Base-by-base conservation (phyloP, 306 rosid genomes). In the Prinsepia uniflora region DNA sequence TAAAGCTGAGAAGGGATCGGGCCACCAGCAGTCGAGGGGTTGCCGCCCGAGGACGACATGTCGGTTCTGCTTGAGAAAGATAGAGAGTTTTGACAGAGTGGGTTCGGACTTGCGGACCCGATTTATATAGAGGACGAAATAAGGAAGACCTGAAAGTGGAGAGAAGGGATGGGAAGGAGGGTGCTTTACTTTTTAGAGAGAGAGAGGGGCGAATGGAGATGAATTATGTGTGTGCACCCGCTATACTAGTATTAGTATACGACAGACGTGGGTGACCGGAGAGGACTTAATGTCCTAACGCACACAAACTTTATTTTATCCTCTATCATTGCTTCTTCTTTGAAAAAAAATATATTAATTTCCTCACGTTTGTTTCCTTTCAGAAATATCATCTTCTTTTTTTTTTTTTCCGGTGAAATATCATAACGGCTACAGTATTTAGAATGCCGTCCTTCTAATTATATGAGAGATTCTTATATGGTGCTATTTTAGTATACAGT, bases 11-110 rank as follows among this genome's bases (percentile, higher is more conserved):
- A 76, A 12, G 71, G 81, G 20, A 65, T 55, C 56, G 80, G 55
- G 68, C 68, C 68, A 10, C 24, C 73, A 43, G 34, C 78, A 18
- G 52, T 77, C 70, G 63, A 86, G 71, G 75, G 69, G 66, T 67
- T 74, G 54, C 80, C 91, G 56, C 81, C 89, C 77, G 85, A 78
- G 13, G 84, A 79, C 80, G 98, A 89, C 98, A 92, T 89, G 79
- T 69, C 82, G 77, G 56, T 66, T 34, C 20, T 24, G 19, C 18
- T 53, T 30, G 22, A 34, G 17, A 61, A 68, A 53, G 39, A 54
- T 71, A 65, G 57, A 42, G 30, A 65, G 53, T 14, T 54, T 69
- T 20, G 63, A 67, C 60, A 70, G 65, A 49, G 72, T 63, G 57
- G 19, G 44, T 39, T 73, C 19, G 72, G 36, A 30, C 36, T 30